These are phyloP conservation scores for Sphaerostilbella broomeana DNA, from an alignment of 2,329 filamentous ascomycete species.

Conservation along the genomic window DNA sequence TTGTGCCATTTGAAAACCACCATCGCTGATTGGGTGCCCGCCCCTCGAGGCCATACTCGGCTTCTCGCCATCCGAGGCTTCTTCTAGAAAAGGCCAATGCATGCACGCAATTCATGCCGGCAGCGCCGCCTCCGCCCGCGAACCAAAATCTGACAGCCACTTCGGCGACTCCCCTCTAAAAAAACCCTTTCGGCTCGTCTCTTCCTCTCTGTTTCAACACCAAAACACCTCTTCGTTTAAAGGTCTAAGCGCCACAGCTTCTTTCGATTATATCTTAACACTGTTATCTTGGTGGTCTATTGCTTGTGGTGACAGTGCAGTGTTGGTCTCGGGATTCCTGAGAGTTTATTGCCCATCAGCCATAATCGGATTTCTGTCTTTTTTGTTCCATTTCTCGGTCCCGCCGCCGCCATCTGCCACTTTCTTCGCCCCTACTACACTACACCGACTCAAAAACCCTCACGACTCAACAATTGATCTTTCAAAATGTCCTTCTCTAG, in stretches of 20 bases:
- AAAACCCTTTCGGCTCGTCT: not conserved
- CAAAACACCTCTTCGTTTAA: too few relatives aligned
- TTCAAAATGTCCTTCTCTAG: constrained; percentile 58
- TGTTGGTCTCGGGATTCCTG: not conserved
- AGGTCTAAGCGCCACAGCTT: too few relatives aligned
- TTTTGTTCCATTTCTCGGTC: constrained; percentile 3
- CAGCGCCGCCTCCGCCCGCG: constrained; percentile 3
- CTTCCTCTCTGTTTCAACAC: not conserved
- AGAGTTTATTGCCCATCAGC: not conserved
- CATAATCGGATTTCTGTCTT: not conserved
- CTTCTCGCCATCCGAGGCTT: constrained; percentile 6
- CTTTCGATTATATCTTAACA: not conserved
- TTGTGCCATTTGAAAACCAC: constrained; percentile 6
- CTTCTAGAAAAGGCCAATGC: too few relatives aligned
- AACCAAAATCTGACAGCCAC: constrained; percentile 10
- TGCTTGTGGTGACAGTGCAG: not conserved
- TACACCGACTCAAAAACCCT: not conserved
- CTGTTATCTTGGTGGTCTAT: not conserved
- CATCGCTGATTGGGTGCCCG: constrained; percentile 5
- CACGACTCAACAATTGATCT: constrained; percentile 1
- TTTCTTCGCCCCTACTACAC: constrained; percentile 9
- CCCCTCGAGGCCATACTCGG: too few relatives aligned
- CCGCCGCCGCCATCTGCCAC: not conserved
- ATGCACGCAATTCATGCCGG: too few relatives aligned
- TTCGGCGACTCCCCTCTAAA: constrained; percentile 1